A percentile compares a stretch with the other conserved stretches of the same genome.
Evolutionary conservation across 1,139 yeast genomes (phyloP).

Genomic region (Hyphopichia buzzinii): DNA sequence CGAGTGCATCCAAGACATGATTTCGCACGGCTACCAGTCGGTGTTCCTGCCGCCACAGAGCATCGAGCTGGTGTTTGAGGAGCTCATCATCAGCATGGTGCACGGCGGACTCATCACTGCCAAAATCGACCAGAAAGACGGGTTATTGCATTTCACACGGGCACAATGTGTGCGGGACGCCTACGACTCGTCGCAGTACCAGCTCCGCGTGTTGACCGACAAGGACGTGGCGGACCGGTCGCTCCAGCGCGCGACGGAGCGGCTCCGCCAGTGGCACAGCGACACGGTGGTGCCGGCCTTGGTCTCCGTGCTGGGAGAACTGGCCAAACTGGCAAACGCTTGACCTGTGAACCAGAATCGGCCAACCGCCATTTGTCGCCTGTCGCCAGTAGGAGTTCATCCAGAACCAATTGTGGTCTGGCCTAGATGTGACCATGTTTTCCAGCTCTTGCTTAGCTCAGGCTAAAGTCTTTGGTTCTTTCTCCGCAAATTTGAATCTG

Average conservation of each 20-base stretch:
- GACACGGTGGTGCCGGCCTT: conserved; percentile 13
- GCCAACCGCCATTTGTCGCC: no score
- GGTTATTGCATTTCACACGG: conserved; percentile 17
- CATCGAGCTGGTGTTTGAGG: conserved; percentile 13
- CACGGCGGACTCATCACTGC: conserved; percentile 24
- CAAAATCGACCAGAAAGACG: conserved; percentile 27
- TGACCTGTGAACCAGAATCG: no score
- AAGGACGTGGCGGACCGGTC: conserved; percentile 18
- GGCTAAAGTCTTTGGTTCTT: no score
- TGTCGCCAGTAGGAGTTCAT: no score
- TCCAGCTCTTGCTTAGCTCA: no score
- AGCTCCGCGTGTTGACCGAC: conserved; percentile 20
- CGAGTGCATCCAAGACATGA: neutral
- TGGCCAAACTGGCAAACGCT: no score
- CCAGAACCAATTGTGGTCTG: no score
- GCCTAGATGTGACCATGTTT: no score
- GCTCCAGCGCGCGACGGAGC: conserved; percentile 14
- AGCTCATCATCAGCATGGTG: conserved; percentile 20
- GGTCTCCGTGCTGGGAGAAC: no score
- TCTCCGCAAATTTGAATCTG: no score
- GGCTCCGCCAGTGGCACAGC: conserved; percentile 21
- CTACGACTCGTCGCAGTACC: conserved; percentile 21
- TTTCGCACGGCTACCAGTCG: neutral
- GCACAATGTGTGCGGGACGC: conserved; percentile 28
- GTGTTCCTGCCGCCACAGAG: neutral